These are phyloP conservation scores for Talaromyces piceae DNA, from an alignment of 2,329 filamentous ascomycete species.

Conservation along the genomic window DNA sequence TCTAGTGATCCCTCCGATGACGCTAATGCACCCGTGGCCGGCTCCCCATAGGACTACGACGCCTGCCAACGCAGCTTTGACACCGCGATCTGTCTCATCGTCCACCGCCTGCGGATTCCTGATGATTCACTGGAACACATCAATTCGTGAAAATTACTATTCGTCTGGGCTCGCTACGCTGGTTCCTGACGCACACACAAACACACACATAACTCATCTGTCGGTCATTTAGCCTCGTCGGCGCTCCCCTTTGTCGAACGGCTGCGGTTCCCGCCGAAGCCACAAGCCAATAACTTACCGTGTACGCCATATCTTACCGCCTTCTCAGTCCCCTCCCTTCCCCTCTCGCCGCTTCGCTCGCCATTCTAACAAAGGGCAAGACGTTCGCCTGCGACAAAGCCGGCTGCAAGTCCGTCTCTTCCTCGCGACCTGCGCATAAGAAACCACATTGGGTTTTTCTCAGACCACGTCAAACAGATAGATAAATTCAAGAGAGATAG, in stretches of 20 bases:
- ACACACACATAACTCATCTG: background rate
- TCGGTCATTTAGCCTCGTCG: background rate
- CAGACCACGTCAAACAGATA: background rate
- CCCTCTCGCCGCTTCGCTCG: too few species aligned
- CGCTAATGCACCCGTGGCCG: constrained; percentile 5
- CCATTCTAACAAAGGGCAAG: background rate
- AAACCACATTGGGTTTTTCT: too few species aligned
- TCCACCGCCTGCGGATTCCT: background rate
- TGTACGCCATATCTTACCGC: too few species aligned
- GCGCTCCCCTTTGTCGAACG: background rate
- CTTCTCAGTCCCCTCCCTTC: background rate
- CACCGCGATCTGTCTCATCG: constrained; percentile 3
- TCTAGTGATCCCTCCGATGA: background rate
- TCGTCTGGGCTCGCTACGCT: background rate
- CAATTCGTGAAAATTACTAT: background rate
- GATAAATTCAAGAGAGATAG: too few species aligned
- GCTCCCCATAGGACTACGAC: constrained; percentile 7
- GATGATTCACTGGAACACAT: background rate
- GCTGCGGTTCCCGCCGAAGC: background rate
- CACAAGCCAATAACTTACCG: too few species aligned
- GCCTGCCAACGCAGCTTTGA: constrained; percentile 6
- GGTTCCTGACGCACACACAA: background rate
- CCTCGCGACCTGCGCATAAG: background rate
- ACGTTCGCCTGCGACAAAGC: background rate
- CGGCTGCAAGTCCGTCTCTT: background rate